Evolutionary conservation across 2,329 filamentous ascomycete species (phyloP), one percentile per base, ranked within the genome.

Genomic region (Dactylellina sp.): DNA sequence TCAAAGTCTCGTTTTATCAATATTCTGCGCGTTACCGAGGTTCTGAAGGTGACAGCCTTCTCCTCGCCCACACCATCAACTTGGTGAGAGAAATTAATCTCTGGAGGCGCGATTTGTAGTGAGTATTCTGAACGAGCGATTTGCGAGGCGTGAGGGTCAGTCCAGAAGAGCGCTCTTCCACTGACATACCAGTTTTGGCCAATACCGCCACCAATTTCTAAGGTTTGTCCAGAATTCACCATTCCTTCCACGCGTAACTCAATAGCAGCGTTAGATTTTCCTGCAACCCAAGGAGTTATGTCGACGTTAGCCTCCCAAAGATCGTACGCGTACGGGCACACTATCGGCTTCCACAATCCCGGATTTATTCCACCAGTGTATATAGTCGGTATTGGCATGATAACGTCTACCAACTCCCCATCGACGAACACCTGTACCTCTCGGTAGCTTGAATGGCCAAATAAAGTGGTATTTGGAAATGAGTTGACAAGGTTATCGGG

Each of bases 361-460:
- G 91, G 91, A 0, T 90, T 89, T 4, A 96, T 84, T 0, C 91
- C 91, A 1, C 92, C 92, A 0, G 92, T 93, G 77, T 93, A 94
- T 53, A 96, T 89, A 16, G 92, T 85, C 0, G 91, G 91, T 77
- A 91, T 94, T 0, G 92, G 92, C 91, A 90, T 95, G 32, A 88
- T 86, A 1, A 93, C 87, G 1, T 91, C 92, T 0, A 90, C 90
- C 20, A 94, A 81, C 16, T 85, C 81, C 0, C 86, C 90, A 78
- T 96, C 91, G 59, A 96, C 91, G 46, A 86, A 83, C 0, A 95
- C 82, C 77, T 93, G 91, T 0, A 95, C 85, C 81, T 96, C 92
- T 20, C 92, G 87, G 80, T 91, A 94, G 0, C 91, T 88, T 3
- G 89, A 89, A 77, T 87, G 87, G 0, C 90, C 91, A 22, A 87